Evolutionary conservation across 176 grass and related monocot species (phyloP).

Genomic region (Oryza brachyantha): DNA sequence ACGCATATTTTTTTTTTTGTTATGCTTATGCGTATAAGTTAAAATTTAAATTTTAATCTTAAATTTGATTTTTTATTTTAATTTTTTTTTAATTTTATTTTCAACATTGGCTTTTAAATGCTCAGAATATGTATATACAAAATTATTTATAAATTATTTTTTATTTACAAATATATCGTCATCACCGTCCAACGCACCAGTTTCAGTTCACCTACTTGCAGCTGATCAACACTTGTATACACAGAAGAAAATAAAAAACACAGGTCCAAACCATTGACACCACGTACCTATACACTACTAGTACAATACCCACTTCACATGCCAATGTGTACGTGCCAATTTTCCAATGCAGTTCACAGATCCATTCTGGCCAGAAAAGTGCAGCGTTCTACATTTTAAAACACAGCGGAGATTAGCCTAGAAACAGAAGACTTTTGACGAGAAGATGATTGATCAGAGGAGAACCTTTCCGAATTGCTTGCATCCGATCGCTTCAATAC

Average conservation of each 20-base stretch:
- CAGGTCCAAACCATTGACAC: not conserved
- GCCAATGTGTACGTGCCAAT: not conserved
- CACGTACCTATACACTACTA: not conserved
- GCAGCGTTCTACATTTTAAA: not conserved
- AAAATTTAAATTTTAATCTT: too few relatives aligned
- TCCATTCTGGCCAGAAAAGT: not conserved
- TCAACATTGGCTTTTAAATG: too few relatives aligned
- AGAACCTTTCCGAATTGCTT: conserved; percentile 9
- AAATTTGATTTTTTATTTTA: too few relatives aligned
- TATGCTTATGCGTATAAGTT: too few relatives aligned
- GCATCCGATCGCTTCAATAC: conserved; percentile 11
- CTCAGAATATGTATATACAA: too few relatives aligned
- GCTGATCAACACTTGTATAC: too few relatives aligned
- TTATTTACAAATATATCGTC: too few relatives aligned
- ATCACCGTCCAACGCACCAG: too few relatives aligned
- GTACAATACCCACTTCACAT: too few relatives aligned
- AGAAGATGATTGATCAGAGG: not conserved
- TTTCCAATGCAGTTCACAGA: not conserved
- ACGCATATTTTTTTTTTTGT: too few relatives aligned
- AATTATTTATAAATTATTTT: too few relatives aligned
- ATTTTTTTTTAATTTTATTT: too few relatives aligned
- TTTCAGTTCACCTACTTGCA: not conserved
- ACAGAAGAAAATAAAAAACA: not conserved
- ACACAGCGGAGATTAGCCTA: not conserved
- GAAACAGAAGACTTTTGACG: conserved; percentile 34